These are phyloP conservation scores for Paramecium sonneborni DNA, from an alignment of 73 alveolate species.

Conservation along the genomic window DNA sequence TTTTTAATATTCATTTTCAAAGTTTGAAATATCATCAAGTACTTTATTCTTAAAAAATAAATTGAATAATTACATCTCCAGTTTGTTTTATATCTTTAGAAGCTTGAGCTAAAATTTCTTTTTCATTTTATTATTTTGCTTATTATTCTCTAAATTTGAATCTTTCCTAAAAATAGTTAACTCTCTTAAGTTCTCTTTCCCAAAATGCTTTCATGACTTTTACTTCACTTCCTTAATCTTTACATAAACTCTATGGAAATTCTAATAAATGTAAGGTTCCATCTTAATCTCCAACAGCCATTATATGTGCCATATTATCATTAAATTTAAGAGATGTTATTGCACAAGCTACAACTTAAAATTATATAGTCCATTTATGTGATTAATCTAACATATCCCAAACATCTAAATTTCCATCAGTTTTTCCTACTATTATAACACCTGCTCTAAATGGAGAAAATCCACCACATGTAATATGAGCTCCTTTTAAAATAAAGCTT, in stretches of 20 bases:
- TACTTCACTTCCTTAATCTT: constrained; percentile 55
- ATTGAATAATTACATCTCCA: not conserved
- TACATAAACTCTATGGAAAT: constrained; percentile 57
- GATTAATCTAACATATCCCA: constrained; percentile 97
- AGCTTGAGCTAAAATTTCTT: not conserved
- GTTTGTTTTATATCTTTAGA: not conserved
- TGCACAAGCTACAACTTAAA: constrained; percentile 24
- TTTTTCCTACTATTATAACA: constrained; percentile 91
- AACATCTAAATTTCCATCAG: constrained; percentile 94
- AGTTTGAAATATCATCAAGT: not conserved
- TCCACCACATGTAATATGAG: constrained; percentile 97
- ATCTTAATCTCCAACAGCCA: constrained; percentile 56
- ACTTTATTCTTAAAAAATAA: not conserved
- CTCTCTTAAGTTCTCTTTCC: constrained; percentile 61
- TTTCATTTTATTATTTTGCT: constrained; percentile 20
- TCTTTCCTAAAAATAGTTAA: constrained; percentile 17
- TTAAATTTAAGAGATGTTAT: constrained; percentile 21
- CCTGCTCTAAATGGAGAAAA: constrained; percentile 96
- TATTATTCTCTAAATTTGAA: constrained; percentile 51
- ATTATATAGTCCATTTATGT: constrained; percentile 71
- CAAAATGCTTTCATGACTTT: constrained; percentile 51
- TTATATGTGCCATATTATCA: constrained; percentile 34
- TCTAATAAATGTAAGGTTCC: constrained; percentile 59
- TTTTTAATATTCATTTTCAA: not conserved
- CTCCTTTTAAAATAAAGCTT: constrained; percentile 82